Conservation (phyloP, 352 stramenopile genomes). For the Phytophthora megakarya region DNA sequence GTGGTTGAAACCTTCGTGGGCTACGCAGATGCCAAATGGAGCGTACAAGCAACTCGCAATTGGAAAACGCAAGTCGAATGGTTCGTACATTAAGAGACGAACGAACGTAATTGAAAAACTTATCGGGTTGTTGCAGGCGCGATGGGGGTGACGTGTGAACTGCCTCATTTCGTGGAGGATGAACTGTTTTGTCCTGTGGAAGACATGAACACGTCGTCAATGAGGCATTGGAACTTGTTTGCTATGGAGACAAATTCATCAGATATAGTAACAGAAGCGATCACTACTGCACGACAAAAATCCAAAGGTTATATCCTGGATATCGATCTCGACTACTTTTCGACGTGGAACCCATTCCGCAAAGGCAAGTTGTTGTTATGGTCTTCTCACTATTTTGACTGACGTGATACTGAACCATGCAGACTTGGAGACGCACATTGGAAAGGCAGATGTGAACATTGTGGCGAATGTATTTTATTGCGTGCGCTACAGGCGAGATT, state of each 20-base stretch:
- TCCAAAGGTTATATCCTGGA: conserved; percentile 72
- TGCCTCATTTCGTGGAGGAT: conserved; percentile 80
- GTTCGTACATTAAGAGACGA: conserved; percentile 23
- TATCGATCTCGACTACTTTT: conserved; percentile 92
- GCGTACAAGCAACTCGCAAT: conserved; percentile 40
- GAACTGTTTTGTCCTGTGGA: conserved; percentile 49
- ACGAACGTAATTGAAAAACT: background rate
- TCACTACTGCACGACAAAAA: conserved; percentile 20
- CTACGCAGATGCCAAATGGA: conserved; percentile 55
- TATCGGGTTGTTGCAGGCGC: conserved; percentile 16
- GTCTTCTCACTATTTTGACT: background rate
- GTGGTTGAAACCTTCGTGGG: conserved; percentile 88
- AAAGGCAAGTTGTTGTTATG: conserved; percentile 38
- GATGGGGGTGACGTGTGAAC: conserved; percentile 60
- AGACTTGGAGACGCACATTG: conserved; percentile 53
- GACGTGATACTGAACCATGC: background rate
- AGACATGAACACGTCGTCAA: conserved; percentile 33
- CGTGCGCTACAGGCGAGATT: conserved; percentile 41
- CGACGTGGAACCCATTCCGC: conserved; percentile 85
- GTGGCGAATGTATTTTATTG: conserved; percentile 50
- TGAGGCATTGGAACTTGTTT: conserved; percentile 50
- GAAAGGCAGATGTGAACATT: conserved; percentile 15
- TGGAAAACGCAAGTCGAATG: conserved; percentile 43
- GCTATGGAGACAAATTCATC: conserved; percentile 32
- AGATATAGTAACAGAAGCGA: conserved; percentile 21